A percentile compares a stretch with the other conserved stretches of the same genome.
These are phyloP conservation scores for Aspergillus leporis DNA, from an alignment of 495 filamentous ascomycete genomes.

Conservation along the genomic window DNA sequence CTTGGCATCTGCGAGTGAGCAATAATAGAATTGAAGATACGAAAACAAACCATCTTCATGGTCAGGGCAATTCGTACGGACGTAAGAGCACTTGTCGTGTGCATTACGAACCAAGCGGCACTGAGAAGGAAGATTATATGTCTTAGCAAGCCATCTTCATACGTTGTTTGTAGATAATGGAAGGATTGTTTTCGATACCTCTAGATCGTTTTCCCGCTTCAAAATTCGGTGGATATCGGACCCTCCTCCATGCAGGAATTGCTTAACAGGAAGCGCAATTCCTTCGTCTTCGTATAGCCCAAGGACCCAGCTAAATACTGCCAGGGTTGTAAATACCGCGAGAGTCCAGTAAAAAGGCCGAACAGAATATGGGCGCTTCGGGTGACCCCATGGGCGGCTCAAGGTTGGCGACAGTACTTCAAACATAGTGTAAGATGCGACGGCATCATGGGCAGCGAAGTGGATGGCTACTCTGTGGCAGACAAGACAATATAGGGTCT, in stretches of 20 bases:
- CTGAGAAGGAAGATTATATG: conserved; percentile 33
- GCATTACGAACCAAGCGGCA: conserved; percentile 80
- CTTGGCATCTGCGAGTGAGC: conserved; percentile 66
- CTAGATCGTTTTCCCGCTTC: conserved; percentile 31
- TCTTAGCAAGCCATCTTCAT: not conserved
- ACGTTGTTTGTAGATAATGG: not conserved
- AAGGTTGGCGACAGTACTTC: conserved; percentile 24
- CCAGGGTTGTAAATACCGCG: conserved; percentile 31
- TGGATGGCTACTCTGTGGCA: conserved; percentile 2
- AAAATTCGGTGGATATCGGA: conserved; percentile 15
- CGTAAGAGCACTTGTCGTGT: conserved; percentile 82
- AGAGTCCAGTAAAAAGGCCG: conserved; percentile 40
- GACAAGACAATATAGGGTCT: not conserved
- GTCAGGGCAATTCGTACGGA: conserved; percentile 77
- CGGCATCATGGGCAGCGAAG: conserved; percentile 31
- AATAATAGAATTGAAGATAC: conserved; percentile 93
- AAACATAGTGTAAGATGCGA: conserved; percentile 26
- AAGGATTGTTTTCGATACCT: conserved; percentile 29
- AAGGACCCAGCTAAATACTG: conserved; percentile 27
- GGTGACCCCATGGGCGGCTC: conserved; percentile 25
- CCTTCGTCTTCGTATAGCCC: conserved; percentile 11
- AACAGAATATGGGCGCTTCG: conserved; percentile 36
- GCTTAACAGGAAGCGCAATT: not conserved
- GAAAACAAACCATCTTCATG: conserved; percentile 88
- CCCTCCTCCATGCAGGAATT: not conserved